These are phyloP conservation scores for Metschnikowia peoriensis DNA, from an alignment of 805 yeast species.

Conservation along the genomic window DNA sequence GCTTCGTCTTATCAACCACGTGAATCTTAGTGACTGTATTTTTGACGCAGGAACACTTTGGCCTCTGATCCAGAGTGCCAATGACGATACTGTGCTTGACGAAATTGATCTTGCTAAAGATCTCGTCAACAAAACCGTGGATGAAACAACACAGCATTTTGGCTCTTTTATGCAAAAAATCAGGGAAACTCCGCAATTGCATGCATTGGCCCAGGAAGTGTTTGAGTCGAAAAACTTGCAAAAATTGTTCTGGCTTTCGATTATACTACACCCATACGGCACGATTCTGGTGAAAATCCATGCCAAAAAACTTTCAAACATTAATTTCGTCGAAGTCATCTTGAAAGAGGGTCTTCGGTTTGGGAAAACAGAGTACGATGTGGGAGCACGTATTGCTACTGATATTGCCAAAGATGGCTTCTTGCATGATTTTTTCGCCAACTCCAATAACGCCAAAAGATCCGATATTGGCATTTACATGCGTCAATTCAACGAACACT, in stretches of 20 bases:
- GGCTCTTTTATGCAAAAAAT: slow-evolving; percentile 17
- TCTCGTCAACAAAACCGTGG: slow-evolving; percentile 19
- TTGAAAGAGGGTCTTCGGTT: slow-evolving; percentile 70
- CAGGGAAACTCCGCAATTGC: neutral
- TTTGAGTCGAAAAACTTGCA: slow-evolving; percentile 11
- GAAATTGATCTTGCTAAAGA: slow-evolving; percentile 16
- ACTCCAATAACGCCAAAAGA: slow-evolving; percentile 32
- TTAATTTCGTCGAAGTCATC: slow-evolving; percentile 47
- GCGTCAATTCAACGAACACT: slow-evolving; percentile 51
- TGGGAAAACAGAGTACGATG: slow-evolving; percentile 54
- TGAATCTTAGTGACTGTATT: slow-evolving; percentile 55
- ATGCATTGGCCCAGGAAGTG: slow-evolving; percentile 2
- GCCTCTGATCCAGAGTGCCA: slow-evolving; percentile 18
- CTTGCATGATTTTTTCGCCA: slow-evolving; percentile 17
- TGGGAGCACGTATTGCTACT: slow-evolving; percentile 44
- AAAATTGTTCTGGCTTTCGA: slow-evolving; percentile 46
- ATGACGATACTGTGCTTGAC: slow-evolving; percentile 15
- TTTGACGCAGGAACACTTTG: slow-evolving; percentile 41
- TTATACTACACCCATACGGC: slow-evolving; percentile 51
- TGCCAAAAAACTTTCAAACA: slow-evolving; percentile 33
- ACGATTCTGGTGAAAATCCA: slow-evolving; percentile 35
- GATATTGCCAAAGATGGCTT: slow-evolving; percentile 13
- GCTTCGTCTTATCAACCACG: slow-evolving; percentile 52
- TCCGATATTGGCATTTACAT: slow-evolving; percentile 62
- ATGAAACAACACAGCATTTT: slow-evolving; percentile 23